These are phyloP conservation scores for Venturia aucupariae DNA, from an alignment of 2,329 filamentous ascomycete species.

Conservation along the genomic window DNA sequence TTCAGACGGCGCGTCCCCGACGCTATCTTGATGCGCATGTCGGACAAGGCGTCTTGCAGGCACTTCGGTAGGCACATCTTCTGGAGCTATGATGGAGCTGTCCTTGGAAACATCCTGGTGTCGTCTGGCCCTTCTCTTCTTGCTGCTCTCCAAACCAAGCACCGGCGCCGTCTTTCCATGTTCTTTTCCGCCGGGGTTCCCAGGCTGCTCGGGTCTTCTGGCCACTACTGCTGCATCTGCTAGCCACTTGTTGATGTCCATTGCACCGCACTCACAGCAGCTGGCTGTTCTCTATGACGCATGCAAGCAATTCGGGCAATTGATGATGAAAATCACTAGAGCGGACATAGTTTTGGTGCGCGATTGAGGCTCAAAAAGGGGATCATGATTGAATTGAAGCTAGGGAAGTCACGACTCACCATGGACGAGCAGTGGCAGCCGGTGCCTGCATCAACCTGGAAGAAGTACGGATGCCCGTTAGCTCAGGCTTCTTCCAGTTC, in stretches of 20 bases:
- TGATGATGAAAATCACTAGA: neutral
- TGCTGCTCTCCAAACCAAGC: neutral
- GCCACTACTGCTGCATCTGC: conserved; percentile 30
- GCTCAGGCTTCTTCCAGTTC: too few relatives aligned
- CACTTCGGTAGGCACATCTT: conserved; percentile 4
- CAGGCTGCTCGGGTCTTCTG: conserved; percentile 14
- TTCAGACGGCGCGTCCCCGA: neutral
- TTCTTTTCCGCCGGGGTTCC: neutral
- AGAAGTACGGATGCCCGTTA: too few relatives aligned
- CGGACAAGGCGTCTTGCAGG: neutral
- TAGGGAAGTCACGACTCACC: neutral
- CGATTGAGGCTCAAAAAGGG: neutral
- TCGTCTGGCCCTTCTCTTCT: neutral
- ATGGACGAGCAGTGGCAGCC: neutral
- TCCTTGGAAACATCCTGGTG: conserved; percentile 1
- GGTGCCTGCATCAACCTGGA: too few relatives aligned
- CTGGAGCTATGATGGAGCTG: conserved; percentile 8
- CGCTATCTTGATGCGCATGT: neutral
- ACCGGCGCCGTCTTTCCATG: neutral
- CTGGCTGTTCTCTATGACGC: neutral
- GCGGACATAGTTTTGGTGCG: neutral
- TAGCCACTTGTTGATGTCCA: conserved; percentile 40
- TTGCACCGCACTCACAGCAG: conserved; percentile 17
- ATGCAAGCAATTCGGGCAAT: neutral
- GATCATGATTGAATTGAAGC: too few relatives aligned